A percentile compares a stretch with the other conserved stretches of the same genome.
phyloP scores from a whole-genome alignment of 2,329 filamentous ascomycete species.

The Ustilaginoidea virens region DNA sequence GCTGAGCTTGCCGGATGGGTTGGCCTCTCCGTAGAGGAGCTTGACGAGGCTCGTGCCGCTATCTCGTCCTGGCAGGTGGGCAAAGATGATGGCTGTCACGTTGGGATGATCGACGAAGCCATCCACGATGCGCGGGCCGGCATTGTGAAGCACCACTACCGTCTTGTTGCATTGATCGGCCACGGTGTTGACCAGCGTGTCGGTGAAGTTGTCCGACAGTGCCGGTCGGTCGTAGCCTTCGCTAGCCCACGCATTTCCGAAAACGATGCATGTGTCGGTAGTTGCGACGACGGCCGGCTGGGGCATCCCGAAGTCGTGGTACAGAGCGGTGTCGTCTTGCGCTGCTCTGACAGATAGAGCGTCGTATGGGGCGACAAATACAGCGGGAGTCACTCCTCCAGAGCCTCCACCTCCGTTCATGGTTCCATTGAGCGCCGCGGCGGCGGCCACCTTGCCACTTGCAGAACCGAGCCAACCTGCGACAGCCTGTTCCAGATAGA shows the following conservation, averaged over 20 bases:
- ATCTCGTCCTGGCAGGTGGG: constrained; percentile 49
- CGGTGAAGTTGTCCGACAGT: constrained; percentile 50
- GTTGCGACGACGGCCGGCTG: constrained; percentile 31
- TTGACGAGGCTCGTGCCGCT: constrained; percentile 39
- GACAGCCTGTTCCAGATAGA: neutral
- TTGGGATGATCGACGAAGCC: constrained; percentile 47
- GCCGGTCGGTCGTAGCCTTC: constrained; percentile 53
- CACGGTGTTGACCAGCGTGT: constrained; percentile 39
- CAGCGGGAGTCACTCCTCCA: constrained; percentile 29
- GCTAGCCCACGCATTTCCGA: constrained; percentile 53
- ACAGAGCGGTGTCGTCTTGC: constrained; percentile 39
- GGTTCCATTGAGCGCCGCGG: constrained; percentile 27
- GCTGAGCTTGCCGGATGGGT: constrained; percentile 41
- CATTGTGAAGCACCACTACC: constrained; percentile 50
- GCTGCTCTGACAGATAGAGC: constrained; percentile 35
- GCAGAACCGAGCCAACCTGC: constrained; percentile 11
- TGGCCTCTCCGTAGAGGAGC: constrained; percentile 40
- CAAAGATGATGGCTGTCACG: constrained; percentile 47
- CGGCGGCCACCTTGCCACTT: too few relatives aligned
- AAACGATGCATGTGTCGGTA: constrained; percentile 51
- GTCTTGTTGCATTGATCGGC: constrained; percentile 45
- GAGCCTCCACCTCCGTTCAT: constrained; percentile 28
- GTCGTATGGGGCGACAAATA: constrained; percentile 36
- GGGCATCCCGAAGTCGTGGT: constrained; percentile 39
- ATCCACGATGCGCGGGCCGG: constrained; percentile 44